Percentiles rank a stretch among this genome's conserved stretches.
These are phyloP conservation scores for Punica granatum DNA, from an alignment of 345 rosid species.

Conservation along the genomic window DNA sequence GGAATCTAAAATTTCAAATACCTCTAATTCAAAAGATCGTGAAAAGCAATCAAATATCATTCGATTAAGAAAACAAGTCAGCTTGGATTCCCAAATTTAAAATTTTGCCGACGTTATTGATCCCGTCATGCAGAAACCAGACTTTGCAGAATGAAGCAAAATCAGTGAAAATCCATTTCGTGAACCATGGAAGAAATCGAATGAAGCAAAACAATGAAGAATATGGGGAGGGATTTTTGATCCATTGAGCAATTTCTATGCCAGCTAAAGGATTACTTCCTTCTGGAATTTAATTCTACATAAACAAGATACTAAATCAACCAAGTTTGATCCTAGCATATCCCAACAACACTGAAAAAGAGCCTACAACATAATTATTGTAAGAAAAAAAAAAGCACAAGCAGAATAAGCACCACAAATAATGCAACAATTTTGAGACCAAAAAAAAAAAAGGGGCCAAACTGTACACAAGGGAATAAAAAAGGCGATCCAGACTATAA, in stretches of 20 bases:
- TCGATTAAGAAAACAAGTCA: not conserved
- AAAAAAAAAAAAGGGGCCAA: too few relatives aligned
- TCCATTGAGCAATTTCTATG: not conserved
- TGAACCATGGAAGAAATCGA: not conserved
- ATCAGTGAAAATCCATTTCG: not conserved
- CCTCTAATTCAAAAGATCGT: not conserved
- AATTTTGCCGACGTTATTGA: not conserved
- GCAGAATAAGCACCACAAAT: not conserved
- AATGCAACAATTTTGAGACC: too few relatives aligned
- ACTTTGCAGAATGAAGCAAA: not conserved
- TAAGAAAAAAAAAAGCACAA: not conserved
- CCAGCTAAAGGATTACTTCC: not conserved
- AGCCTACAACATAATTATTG: not conserved
- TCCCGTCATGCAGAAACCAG: not conserved
- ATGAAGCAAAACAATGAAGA: not conserved
- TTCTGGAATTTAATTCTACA: not conserved
- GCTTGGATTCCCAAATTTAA: not conserved
- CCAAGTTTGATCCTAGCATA: not conserved
- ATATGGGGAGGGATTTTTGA: too few relatives aligned
- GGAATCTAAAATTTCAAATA: not conserved
- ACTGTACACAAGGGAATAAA: not conserved
- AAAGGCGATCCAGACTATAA: not conserved
- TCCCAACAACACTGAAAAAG: not conserved
- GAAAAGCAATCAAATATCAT: not conserved
- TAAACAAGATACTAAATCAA: not conserved